Evolutionary conservation across 2,329 filamentous ascomycete species (phyloP).

Genomic region (Lizonia empirigonia): DNA sequence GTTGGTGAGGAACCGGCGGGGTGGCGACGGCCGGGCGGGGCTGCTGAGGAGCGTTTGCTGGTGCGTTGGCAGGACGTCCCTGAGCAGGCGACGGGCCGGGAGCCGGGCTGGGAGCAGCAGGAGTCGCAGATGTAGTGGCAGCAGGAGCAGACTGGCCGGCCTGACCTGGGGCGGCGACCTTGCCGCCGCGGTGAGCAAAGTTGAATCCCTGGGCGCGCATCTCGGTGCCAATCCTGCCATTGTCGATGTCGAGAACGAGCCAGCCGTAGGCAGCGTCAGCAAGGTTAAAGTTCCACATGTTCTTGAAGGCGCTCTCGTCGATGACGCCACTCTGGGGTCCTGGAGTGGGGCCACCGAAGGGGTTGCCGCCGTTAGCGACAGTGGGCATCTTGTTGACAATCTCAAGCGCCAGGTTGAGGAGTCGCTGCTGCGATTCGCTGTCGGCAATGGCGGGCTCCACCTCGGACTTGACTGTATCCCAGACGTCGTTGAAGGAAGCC

Average conservation of each 20-base stretch:
- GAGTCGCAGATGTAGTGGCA: slow-evolving; percentile 41
- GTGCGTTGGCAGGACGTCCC: slow-evolving; percentile 38
- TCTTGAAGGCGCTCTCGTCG: slow-evolving; percentile 99
- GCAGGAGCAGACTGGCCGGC: slow-evolving; percentile 46
- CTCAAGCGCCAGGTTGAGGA: slow-evolving; percentile 87
- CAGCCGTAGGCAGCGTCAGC: slow-evolving; percentile 97
- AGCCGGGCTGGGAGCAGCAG: slow-evolving; percentile 49
- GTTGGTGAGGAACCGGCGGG: slow-evolving; percentile 48
- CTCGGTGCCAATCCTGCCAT: slow-evolving; percentile 94
- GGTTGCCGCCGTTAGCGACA: slow-evolving; percentile 92
- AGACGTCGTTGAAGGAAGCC: slow-evolving; percentile 98
- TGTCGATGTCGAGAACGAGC: slow-evolving; percentile 92
- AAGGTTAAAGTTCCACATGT: slow-evolving; percentile 99
- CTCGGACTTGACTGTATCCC: slow-evolving; percentile 97
- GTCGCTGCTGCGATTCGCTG: slow-evolving; percentile 91
- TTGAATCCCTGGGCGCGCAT: slow-evolving; percentile 99
- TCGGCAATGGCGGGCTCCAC: slow-evolving; percentile 92
- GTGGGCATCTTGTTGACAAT: slow-evolving; percentile 98
- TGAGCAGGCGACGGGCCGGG: slow-evolving; percentile 46
- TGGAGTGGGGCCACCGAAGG: slow-evolving; percentile 84
- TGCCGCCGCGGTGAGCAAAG: slow-evolving; percentile 92
- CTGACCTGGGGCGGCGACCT: slow-evolving; percentile 56
- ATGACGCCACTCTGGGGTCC: slow-evolving; percentile 82
- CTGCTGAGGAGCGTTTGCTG: slow-evolving; percentile 43
- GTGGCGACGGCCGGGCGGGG: slow-evolving; percentile 40